Evolutionary conservation across 2,329 filamentous ascomycete species (phyloP), one percentile per base, ranked within the genome.

Genomic region (Chrysoporthe deuterocubensis): DNA sequence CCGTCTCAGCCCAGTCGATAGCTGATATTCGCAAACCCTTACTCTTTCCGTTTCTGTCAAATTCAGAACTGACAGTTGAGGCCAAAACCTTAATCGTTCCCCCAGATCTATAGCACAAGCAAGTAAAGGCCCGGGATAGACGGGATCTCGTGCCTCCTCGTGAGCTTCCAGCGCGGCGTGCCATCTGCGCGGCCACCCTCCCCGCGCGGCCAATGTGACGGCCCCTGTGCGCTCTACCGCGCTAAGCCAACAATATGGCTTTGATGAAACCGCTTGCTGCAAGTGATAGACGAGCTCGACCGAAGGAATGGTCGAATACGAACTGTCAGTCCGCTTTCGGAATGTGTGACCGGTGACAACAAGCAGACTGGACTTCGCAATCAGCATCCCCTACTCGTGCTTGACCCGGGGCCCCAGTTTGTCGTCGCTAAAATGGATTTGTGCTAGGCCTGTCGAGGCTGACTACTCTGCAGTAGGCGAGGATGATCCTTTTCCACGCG

Each of bases 281-380:
- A 63, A 8, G 46, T 54, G 46, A 5, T 21, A 34, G 46, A 57
- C 54, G 32, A n/a, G 40, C 54, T 57, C 32, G 32, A 57, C 46
- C 32, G 46, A 63, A 52, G 61, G 61, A 63, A 54, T 18, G 21
- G 34, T 3, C 54, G 61, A 63, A 63, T 63, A 63, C 61, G 61
- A 63, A 52, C 44, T 63, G n/a, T 40, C 14, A 7, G 48, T 13
- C 26, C 21, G 50, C 26, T 57, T 40, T n/a, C 8, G 54, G 54
- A 3, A 57, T 4, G 16, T 37, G 54, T 57, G 54, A 40, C 54
- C 54, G 54, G 50, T 21, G 26, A 54, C 50, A 54, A 9, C 21
- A 54, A 52, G 4, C 50, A 54, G 21, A 7, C 50, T 32, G 50
- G 21, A 32, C 16, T 48, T 48, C 46, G 7, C 46, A 21, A 21